Evolutionary conservation across 202 grass and related monocot genomes (phyloP).

Genomic region (Hordeum pubiflorum): DNA sequence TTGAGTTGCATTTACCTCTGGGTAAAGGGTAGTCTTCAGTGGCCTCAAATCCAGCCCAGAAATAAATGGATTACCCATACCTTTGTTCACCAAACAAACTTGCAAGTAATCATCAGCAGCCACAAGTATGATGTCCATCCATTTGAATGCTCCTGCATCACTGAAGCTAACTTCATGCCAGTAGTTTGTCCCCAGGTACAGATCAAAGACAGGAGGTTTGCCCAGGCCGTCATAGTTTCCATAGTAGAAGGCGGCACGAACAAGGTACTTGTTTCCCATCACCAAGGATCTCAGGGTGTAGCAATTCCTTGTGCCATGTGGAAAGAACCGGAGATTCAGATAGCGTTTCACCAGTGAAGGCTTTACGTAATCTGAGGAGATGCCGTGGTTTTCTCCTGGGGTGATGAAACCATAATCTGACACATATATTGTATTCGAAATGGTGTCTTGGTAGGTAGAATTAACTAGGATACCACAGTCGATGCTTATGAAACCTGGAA

Average conservation of each 20-base stretch:
- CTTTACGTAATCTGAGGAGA: constrained; percentile 24
- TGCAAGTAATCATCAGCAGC: constrained; percentile 33
- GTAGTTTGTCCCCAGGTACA: constrained; percentile 41
- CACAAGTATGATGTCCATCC: constrained; percentile 31
- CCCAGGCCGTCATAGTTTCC: constrained; percentile 49
- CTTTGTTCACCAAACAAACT: constrained; percentile 49
- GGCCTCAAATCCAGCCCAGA: constrained; percentile 47
- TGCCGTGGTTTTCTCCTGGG: constrained; percentile 25
- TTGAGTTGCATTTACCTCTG: constrained; percentile 22
- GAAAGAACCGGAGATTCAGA: constrained; percentile 35
- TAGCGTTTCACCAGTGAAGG: neutral
- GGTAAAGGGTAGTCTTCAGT: constrained; percentile 27
- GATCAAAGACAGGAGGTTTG: constrained; percentile 37
- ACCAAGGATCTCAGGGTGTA: constrained; percentile 44
- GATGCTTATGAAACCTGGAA: constrained; percentile 61
- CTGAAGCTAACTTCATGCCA: constrained; percentile 43
- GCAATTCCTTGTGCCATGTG: constrained; percentile 37
- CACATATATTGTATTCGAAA: constrained; percentile 32
- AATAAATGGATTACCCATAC: constrained; percentile 46
- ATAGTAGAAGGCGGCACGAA: constrained; percentile 46
- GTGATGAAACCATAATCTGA: constrained; percentile 49
- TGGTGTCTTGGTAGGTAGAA: constrained; percentile 19
- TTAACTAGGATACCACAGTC: constrained; percentile 37
- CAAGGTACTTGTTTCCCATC: constrained; percentile 36
- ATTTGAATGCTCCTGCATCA: neutral